Percentiles rank a stretch among this genome's conserved stretches.
These are phyloP conservation scores for Botrytis squamosa DNA, from an alignment of 2,329 filamentous ascomycete genomes.

Conservation along the genomic window DNA sequence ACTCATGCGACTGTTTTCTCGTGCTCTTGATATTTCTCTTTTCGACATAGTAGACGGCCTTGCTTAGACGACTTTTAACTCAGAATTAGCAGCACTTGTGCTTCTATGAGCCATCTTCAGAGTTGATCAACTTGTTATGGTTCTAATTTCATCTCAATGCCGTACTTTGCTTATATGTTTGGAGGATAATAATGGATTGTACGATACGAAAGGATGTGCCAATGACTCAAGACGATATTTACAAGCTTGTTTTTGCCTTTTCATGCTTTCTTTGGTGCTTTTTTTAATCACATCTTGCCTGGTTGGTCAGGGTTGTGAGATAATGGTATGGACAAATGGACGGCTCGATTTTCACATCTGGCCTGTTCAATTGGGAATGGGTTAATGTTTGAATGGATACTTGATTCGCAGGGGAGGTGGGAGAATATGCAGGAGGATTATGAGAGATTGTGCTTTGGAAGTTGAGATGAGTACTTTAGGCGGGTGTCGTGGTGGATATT, in stretches of 20 bases:
- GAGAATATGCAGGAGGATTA: not conserved
- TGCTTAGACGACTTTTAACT: not conserved
- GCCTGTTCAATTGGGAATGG: not conserved
- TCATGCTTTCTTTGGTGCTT: not conserved
- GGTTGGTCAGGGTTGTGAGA: not conserved
- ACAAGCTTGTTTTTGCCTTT: conserved; percentile 8
- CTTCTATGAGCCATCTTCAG: not conserved
- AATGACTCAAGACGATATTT: not conserved
- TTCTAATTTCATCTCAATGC: not conserved
- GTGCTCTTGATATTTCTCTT: not conserved
- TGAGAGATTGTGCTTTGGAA: not conserved
- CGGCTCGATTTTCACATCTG: not conserved
- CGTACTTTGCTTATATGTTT: not conserved
- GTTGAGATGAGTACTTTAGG: not conserved
- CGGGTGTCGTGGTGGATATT: not conserved
- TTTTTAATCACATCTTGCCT: not conserved
- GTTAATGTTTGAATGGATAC: not conserved
- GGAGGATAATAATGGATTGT: not conserved
- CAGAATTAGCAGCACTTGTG: not conserved
- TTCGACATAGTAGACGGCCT: not conserved
- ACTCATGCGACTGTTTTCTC: not conserved
- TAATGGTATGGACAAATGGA: not conserved
- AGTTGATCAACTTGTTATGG: not conserved
- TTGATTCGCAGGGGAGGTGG: not conserved
- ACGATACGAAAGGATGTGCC: not conserved